Evolutionary conservation across 345 rosid species (phyloP), one percentile per base, ranked within the genome.

Genomic region (Brassica rapa): DNA sequence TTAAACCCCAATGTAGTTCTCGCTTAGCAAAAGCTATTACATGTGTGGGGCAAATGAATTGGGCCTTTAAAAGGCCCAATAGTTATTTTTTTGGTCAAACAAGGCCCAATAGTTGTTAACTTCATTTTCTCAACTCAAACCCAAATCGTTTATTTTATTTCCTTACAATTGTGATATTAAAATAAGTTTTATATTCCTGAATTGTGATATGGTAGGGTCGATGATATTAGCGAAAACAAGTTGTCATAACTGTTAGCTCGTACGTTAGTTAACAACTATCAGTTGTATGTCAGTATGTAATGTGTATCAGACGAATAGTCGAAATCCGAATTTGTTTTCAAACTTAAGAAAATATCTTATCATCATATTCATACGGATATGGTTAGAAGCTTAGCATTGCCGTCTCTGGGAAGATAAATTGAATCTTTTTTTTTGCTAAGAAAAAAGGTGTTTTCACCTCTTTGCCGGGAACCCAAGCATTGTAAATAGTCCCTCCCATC

Each of bases 1-100:
- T 72, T 72, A 78, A 78, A 78, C 82, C 82, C 77, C 82, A 55
- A 46, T 1, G 53, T 12, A 46, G 53, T 56, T 69, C 25, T 41
- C 60, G 62, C 10, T 19, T 6, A 51, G 37, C 30, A 27, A 24
- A 55, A 63, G 37, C 15, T 6, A 41, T 37, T 67, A 6, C 32
- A 27, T 41, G 67, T 59, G 60, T 57, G 27, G 7, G 7, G 32
- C 1, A 8, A 41, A 27, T 1, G 0, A 37, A 8, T 25, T 66
- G 66, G 60, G 32, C 15, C 55, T 75, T 39, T 57, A 0, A 29
- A 12, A 41, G 79, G 79, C 68, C 67, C 62, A 57, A 27, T 51
- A 51, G 19, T 27, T 27, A 4, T 27, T 27, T 19, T 19, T 0
- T 19, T 19, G 21, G 21, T 19, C 21, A 19, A 19, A 19, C 21